These are phyloP conservation scores for Zizania latifolia DNA, from an alignment of 176 grass and related monocot genomes.

Conservation along the genomic window DNA sequence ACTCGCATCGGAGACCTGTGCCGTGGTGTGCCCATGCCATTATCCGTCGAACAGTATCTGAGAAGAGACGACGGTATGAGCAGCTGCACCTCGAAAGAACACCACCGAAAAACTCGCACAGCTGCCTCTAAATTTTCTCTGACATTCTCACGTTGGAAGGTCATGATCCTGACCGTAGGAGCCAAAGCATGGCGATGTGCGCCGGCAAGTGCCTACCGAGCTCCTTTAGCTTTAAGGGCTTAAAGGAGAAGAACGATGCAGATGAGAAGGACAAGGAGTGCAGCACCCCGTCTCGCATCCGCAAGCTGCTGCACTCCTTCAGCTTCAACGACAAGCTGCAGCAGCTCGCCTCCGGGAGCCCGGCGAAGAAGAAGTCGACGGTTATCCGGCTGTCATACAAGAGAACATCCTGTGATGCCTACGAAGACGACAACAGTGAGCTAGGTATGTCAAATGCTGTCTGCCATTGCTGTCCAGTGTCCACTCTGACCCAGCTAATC, in stretches of 20 bases:
- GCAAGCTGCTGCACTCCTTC: constrained; percentile 61
- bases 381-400: constrained; percentile 79
- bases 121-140: constrained; percentile 12
- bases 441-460: constrained; percentile 40
- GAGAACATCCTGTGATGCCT: constrained; percentile 63
- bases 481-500: not conserved
- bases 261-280: constrained; percentile 56
- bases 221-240: constrained; percentile 54
- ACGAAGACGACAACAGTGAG: constrained; percentile 41
- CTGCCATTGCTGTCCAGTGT: not conserved
- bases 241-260: constrained; percentile 48
- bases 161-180: constrained; percentile 44
- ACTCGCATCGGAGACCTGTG: constrained; percentile 48
- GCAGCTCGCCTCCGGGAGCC: constrained; percentile 38
- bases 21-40: constrained; percentile 43
- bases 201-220: constrained; percentile 31
- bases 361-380: constrained; percentile 70
- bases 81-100: not conserved
- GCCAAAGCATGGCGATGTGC: constrained; percentile 30
- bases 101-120: not conserved
- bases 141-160: constrained; percentile 35
- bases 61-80: constrained; percentile 51
- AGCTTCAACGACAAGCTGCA: constrained; percentile 81
- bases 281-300: constrained; percentile 47
- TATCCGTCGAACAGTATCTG: constrained; percentile 59